Evolutionary conservation across 192 early-diverging fungal species (phyloP).

Genomic region (Paraglomus occultum): DNA sequence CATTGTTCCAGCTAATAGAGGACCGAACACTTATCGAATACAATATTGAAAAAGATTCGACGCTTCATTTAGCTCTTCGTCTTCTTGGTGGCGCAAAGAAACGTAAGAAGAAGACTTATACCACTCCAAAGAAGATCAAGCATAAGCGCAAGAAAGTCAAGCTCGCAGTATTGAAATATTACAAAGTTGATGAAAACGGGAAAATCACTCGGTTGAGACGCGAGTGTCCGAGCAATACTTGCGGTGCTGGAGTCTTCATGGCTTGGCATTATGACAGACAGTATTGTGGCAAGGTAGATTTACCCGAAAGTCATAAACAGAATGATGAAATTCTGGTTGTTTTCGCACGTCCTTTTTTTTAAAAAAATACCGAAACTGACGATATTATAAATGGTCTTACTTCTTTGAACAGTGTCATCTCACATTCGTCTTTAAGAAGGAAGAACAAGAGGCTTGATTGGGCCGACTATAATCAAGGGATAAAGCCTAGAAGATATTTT

Average conservation of each 20-base stretch:
- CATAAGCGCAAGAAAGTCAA: constrained; percentile 99
- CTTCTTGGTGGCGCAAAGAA: constrained; percentile 93
- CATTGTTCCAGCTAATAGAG: constrained; percentile 45
- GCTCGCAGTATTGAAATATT: constrained; percentile 98
- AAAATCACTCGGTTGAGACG: constrained; percentile 98
- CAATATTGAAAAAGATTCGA: constrained; percentile 66
- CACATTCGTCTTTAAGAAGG: constrained; percentile 95
- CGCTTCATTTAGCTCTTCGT: constrained; percentile 69
- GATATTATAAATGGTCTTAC: not conserved
- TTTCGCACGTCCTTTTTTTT: not conserved
- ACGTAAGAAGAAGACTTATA: constrained; percentile 99
- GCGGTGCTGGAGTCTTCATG: constrained; percentile 99
- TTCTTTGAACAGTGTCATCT: constrained; percentile 71
- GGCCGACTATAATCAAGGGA: too few species aligned
- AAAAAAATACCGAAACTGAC: not conserved
- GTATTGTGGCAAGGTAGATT: constrained; percentile 77
- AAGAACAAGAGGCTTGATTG: constrained; percentile 43
- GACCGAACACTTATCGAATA: constrained; percentile 48
- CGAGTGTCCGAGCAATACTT: constrained; percentile 95
- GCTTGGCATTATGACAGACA: constrained; percentile 97
- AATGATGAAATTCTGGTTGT: too few species aligned
- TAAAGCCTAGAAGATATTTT: too few species aligned
- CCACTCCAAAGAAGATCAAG: constrained; percentile 99
- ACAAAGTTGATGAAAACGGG: constrained; percentile 97
- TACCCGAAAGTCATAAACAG: too few species aligned